These are phyloP conservation scores for Xylaria flabelliformis DNA, from an alignment of 495 filamentous ascomycete genomes.

Conservation along the genomic window DNA sequence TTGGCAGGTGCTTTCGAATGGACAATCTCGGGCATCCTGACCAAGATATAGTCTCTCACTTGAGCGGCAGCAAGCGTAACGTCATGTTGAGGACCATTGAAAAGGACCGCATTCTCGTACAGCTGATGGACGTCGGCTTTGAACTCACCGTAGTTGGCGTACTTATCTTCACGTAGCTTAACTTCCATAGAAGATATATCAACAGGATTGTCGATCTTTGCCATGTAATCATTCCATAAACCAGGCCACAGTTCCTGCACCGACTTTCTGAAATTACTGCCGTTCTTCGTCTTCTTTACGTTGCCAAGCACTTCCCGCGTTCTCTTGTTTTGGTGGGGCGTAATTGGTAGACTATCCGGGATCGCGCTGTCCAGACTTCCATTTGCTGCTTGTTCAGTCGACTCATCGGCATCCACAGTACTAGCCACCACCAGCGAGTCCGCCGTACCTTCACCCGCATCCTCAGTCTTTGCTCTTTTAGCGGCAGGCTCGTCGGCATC, in stretches of 20 bases:
- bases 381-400: conserved; percentile 26
- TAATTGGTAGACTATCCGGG: conserved; percentile 45
- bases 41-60: conserved; percentile 66
- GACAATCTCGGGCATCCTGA: conserved; percentile 60
- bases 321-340: conserved; percentile 54
- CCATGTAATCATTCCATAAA: conserved; percentile 67
- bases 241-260: conserved; percentile 63
- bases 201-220: conserved; percentile 76
- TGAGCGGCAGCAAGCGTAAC: conserved; percentile 68
- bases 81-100: conserved; percentile 81
- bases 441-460: conserved; percentile 28
- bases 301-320: conserved; percentile 64
- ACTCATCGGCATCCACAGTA: background rate
- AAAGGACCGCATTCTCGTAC: conserved; percentile 73
- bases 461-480: conserved; percentile 75
- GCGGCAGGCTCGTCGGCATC: conserved; percentile 73
- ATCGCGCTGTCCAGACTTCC: conserved; percentile 36
- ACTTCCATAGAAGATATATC: conserved; percentile 83
- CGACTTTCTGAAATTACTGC: conserved; percentile 72
- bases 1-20: conserved; percentile 54
- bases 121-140: conserved; percentile 75
- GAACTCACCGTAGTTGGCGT: conserved; percentile 72
- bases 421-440: conserved; percentile 41
- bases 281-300: conserved; percentile 80
- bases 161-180: conserved; percentile 70